Conservation (phyloP, 805 yeast species). For the Wickerhamiella dianesei region DNA sequence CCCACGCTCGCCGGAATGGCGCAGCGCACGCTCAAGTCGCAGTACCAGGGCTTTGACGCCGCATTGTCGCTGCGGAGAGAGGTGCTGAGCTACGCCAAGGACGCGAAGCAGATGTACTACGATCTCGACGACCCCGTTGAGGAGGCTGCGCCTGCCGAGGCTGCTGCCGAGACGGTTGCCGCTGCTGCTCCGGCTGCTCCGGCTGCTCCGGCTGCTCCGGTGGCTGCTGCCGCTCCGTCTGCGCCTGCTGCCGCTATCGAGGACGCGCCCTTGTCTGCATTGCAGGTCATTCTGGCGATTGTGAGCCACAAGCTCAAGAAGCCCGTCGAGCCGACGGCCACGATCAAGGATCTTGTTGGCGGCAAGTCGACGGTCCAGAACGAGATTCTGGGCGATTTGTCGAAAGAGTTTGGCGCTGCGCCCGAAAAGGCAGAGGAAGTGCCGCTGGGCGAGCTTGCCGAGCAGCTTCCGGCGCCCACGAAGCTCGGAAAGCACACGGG, state of each 20-base stretch:
- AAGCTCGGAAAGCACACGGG: constrained; percentile 87
- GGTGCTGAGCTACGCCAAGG: constrained; percentile 89
- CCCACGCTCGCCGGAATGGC: constrained; percentile 99
- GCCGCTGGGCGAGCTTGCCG: constrained; percentile 91
- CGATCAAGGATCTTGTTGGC: constrained; percentile 93
- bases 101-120: constrained; percentile 91
- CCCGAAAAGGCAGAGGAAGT: constrained; percentile 99
- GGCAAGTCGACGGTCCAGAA: constrained; percentile 98
- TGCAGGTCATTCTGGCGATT: constrained; percentile 67
- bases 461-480: constrained; percentile 82
- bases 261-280: constrained; percentile 82
- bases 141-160: constrained; percentile 18
- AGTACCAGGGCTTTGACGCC: constrained; percentile 95
- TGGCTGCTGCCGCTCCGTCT: constrained; percentile 52
- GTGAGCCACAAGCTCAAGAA: constrained; percentile 96
- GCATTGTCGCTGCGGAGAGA: constrained; percentile 88
- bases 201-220: constrained; percentile 43
- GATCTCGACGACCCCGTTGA: constrained; percentile 34
- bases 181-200: constrained; percentile 46
- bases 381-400: constrained; percentile 96
- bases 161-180: constrained; percentile 28
- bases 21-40: constrained; percentile 83
- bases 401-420: constrained; percentile 94
- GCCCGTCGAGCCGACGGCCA: constrained; percentile 78
- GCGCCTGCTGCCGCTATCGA: constrained; percentile 73